Conservation (phyloP, 1,139 yeast genomes). For the Lodderomyces beijingensis region DNA sequence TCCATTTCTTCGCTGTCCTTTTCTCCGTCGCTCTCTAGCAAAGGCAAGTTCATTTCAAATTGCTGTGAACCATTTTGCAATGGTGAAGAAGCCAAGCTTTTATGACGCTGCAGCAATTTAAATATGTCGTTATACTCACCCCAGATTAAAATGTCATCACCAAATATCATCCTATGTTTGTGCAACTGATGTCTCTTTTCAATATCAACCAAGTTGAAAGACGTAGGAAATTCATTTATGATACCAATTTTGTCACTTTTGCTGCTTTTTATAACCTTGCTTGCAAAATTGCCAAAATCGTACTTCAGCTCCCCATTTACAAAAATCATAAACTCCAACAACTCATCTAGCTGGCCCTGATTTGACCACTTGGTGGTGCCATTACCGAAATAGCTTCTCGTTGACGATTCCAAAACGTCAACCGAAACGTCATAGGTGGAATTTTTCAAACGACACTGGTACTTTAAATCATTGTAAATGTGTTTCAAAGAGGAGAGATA, state of each 20-base stretch:
- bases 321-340: constrained; percentile 28
- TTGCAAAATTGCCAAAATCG: constrained; percentile 14
- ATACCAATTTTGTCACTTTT: constrained; percentile 4
- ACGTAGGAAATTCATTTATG: constrained; percentile 21
- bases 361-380: constrained; percentile 30
- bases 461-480: constrained; percentile 57
- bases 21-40: not conserved
- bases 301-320: constrained; percentile 18
- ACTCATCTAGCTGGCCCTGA: constrained; percentile 26
- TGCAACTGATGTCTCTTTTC: constrained; percentile 13
- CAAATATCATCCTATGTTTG: constrained; percentile 10
- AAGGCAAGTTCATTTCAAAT: not conserved
- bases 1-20: not conserved
- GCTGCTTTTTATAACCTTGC: constrained; percentile 8
- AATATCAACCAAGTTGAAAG: constrained; percentile 24
- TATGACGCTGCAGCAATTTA: constrained; percentile 2
- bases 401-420: constrained; percentile 17
- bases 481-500: constrained; percentile 57
- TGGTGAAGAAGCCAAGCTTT: not conserved
- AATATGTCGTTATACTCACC: constrained; percentile 12
- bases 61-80: not conserved
- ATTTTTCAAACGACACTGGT: constrained; percentile 45
- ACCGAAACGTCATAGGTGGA: constrained; percentile 11
- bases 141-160: constrained; percentile 22
- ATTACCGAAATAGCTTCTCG: constrained; percentile 13